A percentile compares a stretch with the other conserved stretches of the same genome.
Conservation (phyloP, 495 filamentous ascomycete species). For the Trichoderma gamsii region DNA sequence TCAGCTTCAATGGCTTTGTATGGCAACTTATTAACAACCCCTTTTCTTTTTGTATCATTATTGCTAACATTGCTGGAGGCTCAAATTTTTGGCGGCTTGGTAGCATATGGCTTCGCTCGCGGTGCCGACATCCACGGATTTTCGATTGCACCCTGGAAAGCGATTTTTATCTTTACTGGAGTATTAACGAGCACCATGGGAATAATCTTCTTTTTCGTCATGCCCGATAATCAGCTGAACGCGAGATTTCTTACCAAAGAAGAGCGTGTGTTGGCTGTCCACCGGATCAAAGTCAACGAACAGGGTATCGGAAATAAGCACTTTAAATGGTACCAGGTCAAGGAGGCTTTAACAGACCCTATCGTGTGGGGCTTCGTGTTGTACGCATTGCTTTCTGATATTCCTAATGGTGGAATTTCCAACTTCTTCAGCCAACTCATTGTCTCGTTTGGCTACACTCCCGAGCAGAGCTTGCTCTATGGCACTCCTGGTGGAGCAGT, state of each 20-base stretch:
- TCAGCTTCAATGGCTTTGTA: slow-evolving; percentile 54
- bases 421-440: slow-evolving; percentile 70
- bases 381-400: slow-evolving; percentile 51
- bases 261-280: slow-evolving; percentile 25
- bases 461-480: slow-evolving; percentile 55
- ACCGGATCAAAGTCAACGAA: slow-evolving; percentile 26
- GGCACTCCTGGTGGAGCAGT: slow-evolving; percentile 55
- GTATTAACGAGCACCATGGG: slow-evolving; percentile 34
- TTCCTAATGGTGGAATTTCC: slow-evolving; percentile 48
- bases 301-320: slow-evolving; percentile 35
- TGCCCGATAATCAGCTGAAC: slow-evolving; percentile 18
- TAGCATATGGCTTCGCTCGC: slow-evolving; percentile 6
- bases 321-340: slow-evolving; percentile 53
- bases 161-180: slow-evolving; percentile 28
- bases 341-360: slow-evolving; percentile 50
- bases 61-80: background rate
- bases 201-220: slow-evolving; percentile 24
- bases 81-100: slow-evolving; percentile 20
- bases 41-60: background rate
- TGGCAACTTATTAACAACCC: slow-evolving; percentile 24
- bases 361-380: slow-evolving; percentile 56
- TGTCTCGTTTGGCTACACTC: slow-evolving; percentile 53
- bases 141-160: slow-evolving; percentile 28
- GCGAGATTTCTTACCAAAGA: slow-evolving; percentile 33
- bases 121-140: background rate